Evolutionary conservation across 1,284 basidiomycete species (phyloP), one percentile per base, ranked within the genome.

Genomic region (Ganoderma multipileum): DNA sequence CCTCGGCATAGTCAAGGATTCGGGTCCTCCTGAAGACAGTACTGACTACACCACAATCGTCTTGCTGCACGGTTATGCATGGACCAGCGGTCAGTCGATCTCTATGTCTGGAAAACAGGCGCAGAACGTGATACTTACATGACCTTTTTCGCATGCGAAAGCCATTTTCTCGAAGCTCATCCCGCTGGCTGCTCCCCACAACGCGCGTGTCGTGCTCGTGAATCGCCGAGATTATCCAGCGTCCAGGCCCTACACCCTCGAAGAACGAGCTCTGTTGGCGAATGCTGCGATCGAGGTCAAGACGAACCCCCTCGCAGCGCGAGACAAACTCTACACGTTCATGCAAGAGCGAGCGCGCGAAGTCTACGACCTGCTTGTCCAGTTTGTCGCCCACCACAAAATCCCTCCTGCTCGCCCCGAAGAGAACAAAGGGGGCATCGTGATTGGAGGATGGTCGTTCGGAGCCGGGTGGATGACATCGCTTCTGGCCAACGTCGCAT

Each of bases 61-160:
- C n/a, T 67, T 74, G 50, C 63, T 77, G 6, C 75, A 77, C 42
- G 76, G 76, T 20, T 71, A 72, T 2, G 68, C 64, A 38, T 76
- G 75, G 57, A 69, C 71, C 38, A 66, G 71, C 9, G 73, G 76
- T 75, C 33, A 54, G 75, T 66, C 7, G n/a, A 23, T 39, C 58
- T 41, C n/a, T 26, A 12, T 28, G 14, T 9, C 11, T 14, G 38
- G 38, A 5, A 5, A 39, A 16, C 23, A 12, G 14, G 58, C 14
- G 2, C 23, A 41, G 11, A 6, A 33, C 3, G 7, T 41, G 2
- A 9, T 26, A 23, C 23, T 39, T 20, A 41, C 23, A 2, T 28
- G 18, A 11, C 38, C 9, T 2, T 18, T 55, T 33, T 7, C 18
- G 18, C 52, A n/a, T 41, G 4, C 58, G 9, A 39, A 3, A 52